Evolutionary conservation across 192 early-diverging fungal genomes (phyloP).

Genomic region (Backusella macrospora): DNA sequence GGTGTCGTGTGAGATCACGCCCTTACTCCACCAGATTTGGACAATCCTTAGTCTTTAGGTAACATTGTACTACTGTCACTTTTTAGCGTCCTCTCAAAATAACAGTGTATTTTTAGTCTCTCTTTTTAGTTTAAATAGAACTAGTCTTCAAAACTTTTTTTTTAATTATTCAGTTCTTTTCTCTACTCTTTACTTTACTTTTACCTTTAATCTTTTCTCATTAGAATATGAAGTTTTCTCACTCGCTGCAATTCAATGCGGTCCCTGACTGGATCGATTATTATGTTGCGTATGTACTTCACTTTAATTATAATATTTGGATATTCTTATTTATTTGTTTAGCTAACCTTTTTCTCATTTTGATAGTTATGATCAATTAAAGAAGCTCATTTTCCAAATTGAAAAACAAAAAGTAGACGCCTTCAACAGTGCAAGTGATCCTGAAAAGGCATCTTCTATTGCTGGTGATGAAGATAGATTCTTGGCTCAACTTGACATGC

Average conservation of each 20-base stretch:
- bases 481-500: constrained; percentile 64
- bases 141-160: constrained; percentile 21
- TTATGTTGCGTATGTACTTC: constrained; percentile 72
- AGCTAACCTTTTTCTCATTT: constrained; percentile 1
- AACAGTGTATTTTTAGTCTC: background rate
- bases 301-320: background rate
- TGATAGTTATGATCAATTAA: constrained; percentile 40
- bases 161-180: constrained; percentile 1
- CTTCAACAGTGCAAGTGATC: constrained; percentile 15
- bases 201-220: background rate
- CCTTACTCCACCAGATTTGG: background rate
- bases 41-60: background rate
- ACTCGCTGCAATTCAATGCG: constrained; percentile 89
- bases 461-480: constrained; percentile 45
- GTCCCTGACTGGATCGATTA: constrained; percentile 85
- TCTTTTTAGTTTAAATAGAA: constrained; percentile 18
- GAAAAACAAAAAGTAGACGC: constrained; percentile 40
- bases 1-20: constrained; percentile 20
- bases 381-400: constrained; percentile 40
- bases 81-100: constrained; percentile 9
- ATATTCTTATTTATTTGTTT: background rate
- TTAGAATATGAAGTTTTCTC: constrained; percentile 87
- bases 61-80: background rate
- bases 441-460: constrained; percentile 9
- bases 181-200: constrained; percentile 3